A percentile compares a stretch with the other conserved stretches of the same genome.
Evolutionary conservation across 352 stramenopile genomes (phyloP).

Genomic region (Phytophthora vignae): DNA sequence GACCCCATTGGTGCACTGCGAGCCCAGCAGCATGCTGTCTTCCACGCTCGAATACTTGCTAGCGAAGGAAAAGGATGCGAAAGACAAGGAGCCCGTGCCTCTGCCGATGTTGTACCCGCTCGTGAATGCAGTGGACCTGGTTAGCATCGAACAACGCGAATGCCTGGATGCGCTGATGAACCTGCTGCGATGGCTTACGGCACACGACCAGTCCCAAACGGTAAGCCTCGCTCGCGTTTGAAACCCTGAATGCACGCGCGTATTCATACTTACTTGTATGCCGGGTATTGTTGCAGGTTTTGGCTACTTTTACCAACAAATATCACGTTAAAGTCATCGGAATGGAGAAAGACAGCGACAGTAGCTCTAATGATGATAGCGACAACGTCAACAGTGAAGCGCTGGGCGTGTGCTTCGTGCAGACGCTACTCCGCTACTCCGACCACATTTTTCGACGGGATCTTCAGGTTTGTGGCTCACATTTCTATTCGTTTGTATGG

Average conservation of each 20-base stretch:
- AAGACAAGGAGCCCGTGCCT: slow-evolving; percentile 34
- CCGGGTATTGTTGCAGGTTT: slow-evolving; percentile 35
- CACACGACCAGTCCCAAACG: slow-evolving; percentile 47
- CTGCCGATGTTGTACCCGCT: slow-evolving; percentile 67
- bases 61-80: slow-evolving; percentile 27
- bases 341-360: slow-evolving; percentile 25
- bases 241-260: neutral
- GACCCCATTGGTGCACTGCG: slow-evolving; percentile 62
- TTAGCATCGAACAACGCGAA: slow-evolving; percentile 74
- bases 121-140: slow-evolving; percentile 75
- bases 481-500: neutral
- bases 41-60: slow-evolving; percentile 78
- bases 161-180: slow-evolving; percentile 74
- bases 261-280: slow-evolving; percentile 3
- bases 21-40: slow-evolving; percentile 54
- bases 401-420: slow-evolving; percentile 67
- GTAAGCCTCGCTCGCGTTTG: slow-evolving; percentile 25
- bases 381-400: slow-evolving; percentile 13
- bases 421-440: slow-evolving; percentile 61
- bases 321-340: slow-evolving; percentile 56
- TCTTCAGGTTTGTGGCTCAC: slow-evolving; percentile 39
- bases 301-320: slow-evolving; percentile 46
- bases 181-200: slow-evolving; percentile 56
- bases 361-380: slow-evolving; percentile 4
- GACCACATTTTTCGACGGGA: slow-evolving; percentile 81